phyloP scores from a whole-genome alignment of 176 grass and related monocot genomes.

The Bonia amplexicaulis region DNA sequence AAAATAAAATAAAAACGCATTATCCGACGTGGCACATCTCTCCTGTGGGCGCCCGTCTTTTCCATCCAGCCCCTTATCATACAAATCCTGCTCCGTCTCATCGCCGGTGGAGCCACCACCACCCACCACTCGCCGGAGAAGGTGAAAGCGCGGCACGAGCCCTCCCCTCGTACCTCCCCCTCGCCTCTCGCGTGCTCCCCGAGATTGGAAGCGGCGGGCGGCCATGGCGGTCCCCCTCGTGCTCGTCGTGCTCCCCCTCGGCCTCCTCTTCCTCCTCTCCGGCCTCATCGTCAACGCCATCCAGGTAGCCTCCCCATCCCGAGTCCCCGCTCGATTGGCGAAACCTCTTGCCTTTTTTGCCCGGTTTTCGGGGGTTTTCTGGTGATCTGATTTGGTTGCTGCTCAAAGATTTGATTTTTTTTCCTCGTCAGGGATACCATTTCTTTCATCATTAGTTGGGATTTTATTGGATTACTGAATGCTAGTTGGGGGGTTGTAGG shows the following conservation, averaged over 20 bases:
- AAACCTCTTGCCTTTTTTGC: background rate
- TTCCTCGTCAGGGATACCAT: no score
- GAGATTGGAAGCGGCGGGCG: background rate
- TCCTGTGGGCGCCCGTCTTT: no score
- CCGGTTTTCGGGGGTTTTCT: background rate
- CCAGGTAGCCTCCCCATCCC: conserved; percentile 17
- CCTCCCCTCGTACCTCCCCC: no score
- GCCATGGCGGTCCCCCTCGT: conserved; percentile 46
- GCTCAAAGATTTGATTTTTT: background rate
- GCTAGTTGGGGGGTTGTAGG: background rate
- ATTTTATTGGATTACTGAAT: background rate
- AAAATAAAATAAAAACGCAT: no score
- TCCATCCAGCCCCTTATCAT: no score
- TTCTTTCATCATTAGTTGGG: background rate
- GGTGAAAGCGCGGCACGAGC: background rate
- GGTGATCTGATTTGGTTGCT: conserved; percentile 16
- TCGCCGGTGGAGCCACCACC: no score
- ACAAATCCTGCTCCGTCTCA: no score
- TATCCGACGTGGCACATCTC: no score
- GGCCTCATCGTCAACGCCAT: conserved; percentile 56
- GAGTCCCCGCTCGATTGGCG: background rate
- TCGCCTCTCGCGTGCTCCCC: background rate
- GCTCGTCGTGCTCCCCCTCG: conserved; percentile 58
- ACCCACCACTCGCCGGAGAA: no score
- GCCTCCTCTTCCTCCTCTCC: conserved; percentile 76